Evolutionary conservation across 208 protist genomes (phyloP), one percentile per base, ranked within the genome.

Genomic region (Crithidia mellificae): DNA sequence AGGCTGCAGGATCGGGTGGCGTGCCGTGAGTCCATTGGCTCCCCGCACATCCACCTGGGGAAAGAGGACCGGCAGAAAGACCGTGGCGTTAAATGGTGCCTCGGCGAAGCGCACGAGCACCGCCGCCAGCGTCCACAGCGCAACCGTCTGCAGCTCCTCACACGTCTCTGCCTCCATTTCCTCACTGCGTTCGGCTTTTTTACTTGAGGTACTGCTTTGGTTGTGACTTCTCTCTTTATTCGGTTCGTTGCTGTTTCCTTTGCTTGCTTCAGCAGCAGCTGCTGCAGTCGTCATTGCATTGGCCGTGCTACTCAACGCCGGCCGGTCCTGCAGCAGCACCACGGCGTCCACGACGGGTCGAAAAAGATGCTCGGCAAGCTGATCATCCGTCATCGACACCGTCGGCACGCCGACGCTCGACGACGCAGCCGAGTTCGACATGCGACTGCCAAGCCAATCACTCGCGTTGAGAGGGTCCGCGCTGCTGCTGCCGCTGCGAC

Each of bases 1-100:
- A 15, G 89, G 89, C 17, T 77, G 83, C 22, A 95, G 78, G n/a
- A 92, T 69, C 8, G 89, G 89, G 47, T 91, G 85, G 25, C 67
- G 78, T 19, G 62, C 65, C 17, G 50, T 38, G 12, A 61, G 56
- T 14, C 78, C 70, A 4, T 17, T 62, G 9, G 1, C 66, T 39
- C 67, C 32, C 39, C 81, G 71, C n/a, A 81, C 69, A 54, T 91
- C 85, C 43, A 80, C 75, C 43, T 83, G 79, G 6, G 85, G 88
- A 67, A 94, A 94, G 2, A 94, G 63, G 36, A 83, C 32, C 15
- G 88, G 83, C 11, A 94, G 58, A 62, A 84, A 88, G 9, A 53
- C 64, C 20, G 76, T 68, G 15, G 75, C 67, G 58, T 91, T 89
- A 41, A 93, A 81, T 4, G 71, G 39, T n/a, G 58, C 50, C n/a